These are phyloP conservation scores for Cyamopsis tetragonoloba DNA, from an alignment of 306 rosid species.

Conservation along the genomic window DNA sequence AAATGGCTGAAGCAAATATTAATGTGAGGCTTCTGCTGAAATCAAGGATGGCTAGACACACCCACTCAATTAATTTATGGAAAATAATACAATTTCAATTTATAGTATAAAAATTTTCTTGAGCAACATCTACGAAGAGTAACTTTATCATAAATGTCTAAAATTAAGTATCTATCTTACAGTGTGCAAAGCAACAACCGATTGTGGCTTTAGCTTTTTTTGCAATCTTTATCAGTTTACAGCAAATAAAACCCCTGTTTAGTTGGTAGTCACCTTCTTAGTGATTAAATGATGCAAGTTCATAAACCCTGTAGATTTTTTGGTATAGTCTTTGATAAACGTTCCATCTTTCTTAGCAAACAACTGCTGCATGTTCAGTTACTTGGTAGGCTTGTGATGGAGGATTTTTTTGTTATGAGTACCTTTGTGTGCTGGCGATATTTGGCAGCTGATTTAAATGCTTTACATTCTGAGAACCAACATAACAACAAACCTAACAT, in stretches of 20 bases:
- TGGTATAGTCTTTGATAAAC: not conserved
- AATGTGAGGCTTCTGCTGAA: conserved; percentile 57
- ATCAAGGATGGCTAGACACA: conserved; percentile 23
- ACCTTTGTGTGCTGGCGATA: not conserved
- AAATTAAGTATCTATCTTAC: conserved; percentile 4
- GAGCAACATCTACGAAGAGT: not conserved
- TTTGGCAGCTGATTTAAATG: conserved; percentile 2
- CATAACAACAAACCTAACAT: not conserved
- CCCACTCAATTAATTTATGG: conserved; percentile 18
- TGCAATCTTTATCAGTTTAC: conserved; percentile 2
- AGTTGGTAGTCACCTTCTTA: conserved; percentile 7
- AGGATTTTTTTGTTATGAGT: conserved; percentile 2
- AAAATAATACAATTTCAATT: conserved; percentile 20
- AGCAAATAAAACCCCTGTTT: conserved; percentile 9
- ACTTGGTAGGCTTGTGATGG: not conserved
- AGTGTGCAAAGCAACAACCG: not conserved
- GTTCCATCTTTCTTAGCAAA: conserved; percentile 2
- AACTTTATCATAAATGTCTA: not conserved
- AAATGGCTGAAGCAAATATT: conserved; percentile 85
- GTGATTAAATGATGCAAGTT: conserved; percentile 14
- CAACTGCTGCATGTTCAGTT: conserved; percentile 13
- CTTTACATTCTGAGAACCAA: conserved; percentile 7
- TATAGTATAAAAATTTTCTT: not conserved
- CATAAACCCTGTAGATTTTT: conserved; percentile 7
- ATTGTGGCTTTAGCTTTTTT: not conserved